These are phyloP conservation scores for Salvia miltiorrhiza DNA, from an alignment of 257 asterid genomes.

Conservation along the genomic window DNA sequence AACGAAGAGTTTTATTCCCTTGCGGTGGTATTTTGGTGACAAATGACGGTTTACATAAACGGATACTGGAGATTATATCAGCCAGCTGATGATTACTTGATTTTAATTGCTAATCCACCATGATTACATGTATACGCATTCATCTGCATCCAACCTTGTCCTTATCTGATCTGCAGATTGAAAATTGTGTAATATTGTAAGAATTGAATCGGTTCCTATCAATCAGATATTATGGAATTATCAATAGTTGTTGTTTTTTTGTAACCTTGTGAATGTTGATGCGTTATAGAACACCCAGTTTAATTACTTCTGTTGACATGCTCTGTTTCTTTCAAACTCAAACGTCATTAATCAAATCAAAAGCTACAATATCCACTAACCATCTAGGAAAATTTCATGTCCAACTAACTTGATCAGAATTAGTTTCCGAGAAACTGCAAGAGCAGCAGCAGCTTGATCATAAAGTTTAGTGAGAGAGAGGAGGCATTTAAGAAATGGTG, in stretches of 20 bases:
- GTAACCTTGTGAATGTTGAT: background rate
- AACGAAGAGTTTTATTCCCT: conserved; percentile 67
- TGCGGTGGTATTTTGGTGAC: conserved; percentile 76
- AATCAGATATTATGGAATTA: background rate
- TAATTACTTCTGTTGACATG: background rate
- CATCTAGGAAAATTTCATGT: no score
- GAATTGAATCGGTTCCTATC: background rate
- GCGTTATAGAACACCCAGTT: background rate
- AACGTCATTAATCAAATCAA: no score
- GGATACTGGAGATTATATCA: conserved; percentile 53
- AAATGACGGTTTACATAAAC: conserved; percentile 53
- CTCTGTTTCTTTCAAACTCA: background rate
- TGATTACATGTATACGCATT: background rate
- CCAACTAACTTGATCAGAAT: no score
- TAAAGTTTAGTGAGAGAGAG: background rate
- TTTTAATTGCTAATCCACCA: background rate
- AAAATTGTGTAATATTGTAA: background rate
- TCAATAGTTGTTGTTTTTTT: background rate
- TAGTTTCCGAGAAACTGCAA: no score
- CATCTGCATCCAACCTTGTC: no score
- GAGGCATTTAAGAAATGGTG: background rate
- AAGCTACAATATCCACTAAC: no score
- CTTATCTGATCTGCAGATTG: background rate
- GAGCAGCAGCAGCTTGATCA: no score
- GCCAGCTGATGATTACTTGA: conserved; percentile 30